Evolutionary conservation across 2,329 filamentous ascomycete genomes (phyloP), one percentile per base, ranked within the genome.

Genomic region (Phyllosticta citribraziliensis): DNA sequence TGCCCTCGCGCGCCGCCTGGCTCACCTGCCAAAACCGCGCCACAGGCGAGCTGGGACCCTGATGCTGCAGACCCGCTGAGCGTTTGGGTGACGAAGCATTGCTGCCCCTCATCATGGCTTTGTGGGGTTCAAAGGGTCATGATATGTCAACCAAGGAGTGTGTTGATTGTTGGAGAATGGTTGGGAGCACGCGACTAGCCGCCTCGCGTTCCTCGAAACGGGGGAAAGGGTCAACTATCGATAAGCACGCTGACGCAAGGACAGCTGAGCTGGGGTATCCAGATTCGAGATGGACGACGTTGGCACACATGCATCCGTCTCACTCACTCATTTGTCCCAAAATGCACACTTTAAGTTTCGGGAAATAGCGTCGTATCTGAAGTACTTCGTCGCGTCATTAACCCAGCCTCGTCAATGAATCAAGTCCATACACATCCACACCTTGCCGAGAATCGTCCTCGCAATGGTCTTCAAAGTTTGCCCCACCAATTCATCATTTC

Each of bases 1-100:
- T 8, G 12, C n/a, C 17, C 11, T 51, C 5, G 33, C 56, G 35
- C 24, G 40, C 9, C 12, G 22, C 33, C 14, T 33, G 11, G 14
- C 56, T 47, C 56, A 62, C 61, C 61, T 62, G 61, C 61, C 61
- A 62, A 53, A 62, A 62, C 6, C 61, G 27, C 53, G 52, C 50
- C 12, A 59, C 40, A 2, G 61, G 19, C 52, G 58, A 60, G 58
- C 58, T 51, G 53, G 58, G 24, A 22, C 58, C 52, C 30, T 55
- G 33, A 12, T 60, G 53, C 35, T 55, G 58, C 58, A 60, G 58
- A 19, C 58, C 58, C 30, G 58, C 53, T 56, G 53, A 53, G 53
- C 58, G 58, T 47, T 47, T 47, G 40, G 40, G 40, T n/a, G 40
- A 47, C 40, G 40, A n/a, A n/a, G 40, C 40, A 47, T 47, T 47